Conservation (phyloP, 352 stramenopile genomes). For the Elongisporangium senticosum region DNA sequence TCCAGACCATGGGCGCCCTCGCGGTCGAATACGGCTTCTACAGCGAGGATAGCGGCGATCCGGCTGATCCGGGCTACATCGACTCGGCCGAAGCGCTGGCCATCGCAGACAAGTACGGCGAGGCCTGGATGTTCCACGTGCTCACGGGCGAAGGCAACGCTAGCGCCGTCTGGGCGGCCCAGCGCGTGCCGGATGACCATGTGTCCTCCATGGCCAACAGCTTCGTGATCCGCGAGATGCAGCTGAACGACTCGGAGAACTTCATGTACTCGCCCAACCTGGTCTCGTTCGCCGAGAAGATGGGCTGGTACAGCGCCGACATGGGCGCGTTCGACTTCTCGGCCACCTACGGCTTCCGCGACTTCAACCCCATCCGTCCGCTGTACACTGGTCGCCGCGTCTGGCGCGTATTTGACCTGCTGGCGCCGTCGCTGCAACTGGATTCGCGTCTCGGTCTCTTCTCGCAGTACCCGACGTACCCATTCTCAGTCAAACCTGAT, state of each 20-base stretch:
- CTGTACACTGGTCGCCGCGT: conserved; percentile 57
- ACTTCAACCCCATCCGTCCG: conserved; percentile 23
- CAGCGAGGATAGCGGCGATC: conserved; percentile 61
- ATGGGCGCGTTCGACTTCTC: conserved; percentile 38
- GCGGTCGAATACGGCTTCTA: conserved; percentile 89
- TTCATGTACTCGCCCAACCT: conserved; percentile 81
- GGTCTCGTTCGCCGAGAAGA: conserved; percentile 57
- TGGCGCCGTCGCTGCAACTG: conserved; percentile 55
- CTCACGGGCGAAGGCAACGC: conserved; percentile 75
- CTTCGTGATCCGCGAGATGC: conserved; percentile 85
- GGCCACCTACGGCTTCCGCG: conserved; percentile 30
- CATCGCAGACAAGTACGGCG: conserved; percentile 68
- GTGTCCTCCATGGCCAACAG: conserved; percentile 85
- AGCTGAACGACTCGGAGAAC: conserved; percentile 51
- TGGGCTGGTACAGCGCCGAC: conserved; percentile 53
- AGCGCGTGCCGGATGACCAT: conserved; percentile 79
- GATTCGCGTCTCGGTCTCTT: conserved; percentile 29
- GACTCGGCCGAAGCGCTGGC: conserved; percentile 63
- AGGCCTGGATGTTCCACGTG: conserved; percentile 91
- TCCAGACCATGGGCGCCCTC: conserved; percentile 83
- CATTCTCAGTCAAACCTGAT: conserved; percentile 71
- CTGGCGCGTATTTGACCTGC: conserved; percentile 69
- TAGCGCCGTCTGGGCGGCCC: conserved; percentile 81
- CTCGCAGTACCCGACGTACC: conserved; percentile 46
- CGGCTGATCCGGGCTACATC: conserved; percentile 21